Percentiles rank a stretch among this genome's conserved stretches.
phyloP scores from a whole-genome alignment of 768 basidiomycete species.

The Glaciozyma antarctica region DNA sequence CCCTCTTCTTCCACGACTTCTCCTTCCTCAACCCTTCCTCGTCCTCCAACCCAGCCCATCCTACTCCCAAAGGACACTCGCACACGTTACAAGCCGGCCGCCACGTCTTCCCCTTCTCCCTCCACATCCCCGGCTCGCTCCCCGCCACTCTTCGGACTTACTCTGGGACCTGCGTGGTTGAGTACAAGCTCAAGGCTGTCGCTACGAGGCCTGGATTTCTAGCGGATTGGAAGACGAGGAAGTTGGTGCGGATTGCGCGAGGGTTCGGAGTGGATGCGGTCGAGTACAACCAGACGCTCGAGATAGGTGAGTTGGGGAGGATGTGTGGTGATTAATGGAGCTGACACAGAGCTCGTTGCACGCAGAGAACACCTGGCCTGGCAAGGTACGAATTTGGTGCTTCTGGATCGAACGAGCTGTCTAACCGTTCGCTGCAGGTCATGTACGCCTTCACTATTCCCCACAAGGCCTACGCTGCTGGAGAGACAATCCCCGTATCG shows the following conservation, averaged over 20 bases:
- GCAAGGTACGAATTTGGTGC: constrained; percentile 47
- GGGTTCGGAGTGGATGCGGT: constrained; percentile 70
- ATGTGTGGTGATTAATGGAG: neutral
- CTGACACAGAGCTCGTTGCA: neutral
- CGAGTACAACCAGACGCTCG: constrained; percentile 91
- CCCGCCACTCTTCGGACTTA: constrained; percentile 64
- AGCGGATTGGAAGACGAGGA: constrained; percentile 56
- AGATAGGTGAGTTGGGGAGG: constrained; percentile 42
- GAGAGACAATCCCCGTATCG: constrained; percentile 68
- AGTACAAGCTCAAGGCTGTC: constrained; percentile 82
- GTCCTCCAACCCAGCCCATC: constrained; percentile 12
- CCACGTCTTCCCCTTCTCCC: constrained; percentile 84
- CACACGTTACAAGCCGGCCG: constrained; percentile 94
- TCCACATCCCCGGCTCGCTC: constrained; percentile 71
- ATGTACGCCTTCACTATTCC: constrained; percentile 87
- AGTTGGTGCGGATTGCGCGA: constrained; percentile 59
- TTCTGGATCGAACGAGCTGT: neutral
- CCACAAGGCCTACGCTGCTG: constrained; percentile 90
- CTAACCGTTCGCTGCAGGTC: constrained; percentile 39
- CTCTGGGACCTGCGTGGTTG: constrained; percentile 50
- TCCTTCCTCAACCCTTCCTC: constrained; percentile 33
- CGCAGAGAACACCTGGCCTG: constrained; percentile 93
- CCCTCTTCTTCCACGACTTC: constrained; percentile 35
- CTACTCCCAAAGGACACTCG: constrained; percentile 34
- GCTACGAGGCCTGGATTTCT: constrained; percentile 65